Evolutionary conservation across 2,329 filamentous ascomycete species (phyloP).

Genomic region (Ophiostoma tasmaniense): DNA sequence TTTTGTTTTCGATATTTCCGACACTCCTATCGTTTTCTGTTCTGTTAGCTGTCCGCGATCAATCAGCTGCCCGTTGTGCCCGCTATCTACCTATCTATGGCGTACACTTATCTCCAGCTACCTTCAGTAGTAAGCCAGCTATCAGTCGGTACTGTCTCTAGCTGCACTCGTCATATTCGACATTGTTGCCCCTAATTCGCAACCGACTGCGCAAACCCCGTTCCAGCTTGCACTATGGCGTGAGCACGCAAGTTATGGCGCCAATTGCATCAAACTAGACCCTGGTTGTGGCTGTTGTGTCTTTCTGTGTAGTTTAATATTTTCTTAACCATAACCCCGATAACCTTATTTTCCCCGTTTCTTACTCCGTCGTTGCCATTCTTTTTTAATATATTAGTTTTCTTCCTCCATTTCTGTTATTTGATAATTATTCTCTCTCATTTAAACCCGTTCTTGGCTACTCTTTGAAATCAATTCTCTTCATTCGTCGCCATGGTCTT

Average conservation of each 20-base stretch:
- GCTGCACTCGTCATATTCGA: constrained; percentile 3
- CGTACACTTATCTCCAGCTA: neutral
- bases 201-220: constrained; percentile 13
- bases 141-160: neutral
- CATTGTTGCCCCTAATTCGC: constrained; percentile 14
- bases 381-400: neutral
- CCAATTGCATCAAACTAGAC: constrained; percentile 16
- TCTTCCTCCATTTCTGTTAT: neutral
- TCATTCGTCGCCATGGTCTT: neutral
- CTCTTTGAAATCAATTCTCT: neutral
- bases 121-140: neutral
- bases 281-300: neutral
- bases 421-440: too few species aligned
- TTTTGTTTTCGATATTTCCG: neutral
- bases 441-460: neutral
- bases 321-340: neutral
- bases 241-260: constrained; percentile 17
- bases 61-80: neutral
- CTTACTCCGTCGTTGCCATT: neutral
- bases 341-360: neutral
- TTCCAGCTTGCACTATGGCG: constrained; percentile 13
- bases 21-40: neutral
- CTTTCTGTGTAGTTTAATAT: neutral
- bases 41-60: neutral
- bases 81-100: neutral